Conservation (phyloP, 164 flowering plant genomes). For the Echeveria elegans region DNA sequence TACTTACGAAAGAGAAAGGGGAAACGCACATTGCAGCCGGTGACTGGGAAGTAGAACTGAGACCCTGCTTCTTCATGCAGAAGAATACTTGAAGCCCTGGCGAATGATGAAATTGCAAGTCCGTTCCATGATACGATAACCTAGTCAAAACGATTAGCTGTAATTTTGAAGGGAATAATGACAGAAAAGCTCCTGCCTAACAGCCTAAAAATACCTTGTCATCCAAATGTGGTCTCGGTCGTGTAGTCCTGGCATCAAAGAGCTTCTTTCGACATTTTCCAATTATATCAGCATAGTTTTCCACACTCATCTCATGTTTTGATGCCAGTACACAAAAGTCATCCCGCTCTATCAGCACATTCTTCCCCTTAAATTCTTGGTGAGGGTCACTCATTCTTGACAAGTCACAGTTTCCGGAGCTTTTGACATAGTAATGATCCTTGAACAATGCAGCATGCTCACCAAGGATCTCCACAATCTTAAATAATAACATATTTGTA, state of each 20-base stretch:
- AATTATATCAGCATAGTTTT: conserved; percentile 48
- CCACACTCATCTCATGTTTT: conserved; percentile 42
- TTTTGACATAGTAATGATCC: conserved; percentile 78
- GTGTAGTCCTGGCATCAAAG: conserved; percentile 46
- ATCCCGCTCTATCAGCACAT: conserved; percentile 71
- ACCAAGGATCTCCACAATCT: conserved; percentile 73
- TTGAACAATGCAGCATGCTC: conserved; percentile 60
- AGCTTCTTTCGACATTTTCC: conserved; percentile 55
- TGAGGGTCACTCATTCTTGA: conserved; percentile 90
- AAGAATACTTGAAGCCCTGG: conserved; percentile 84
- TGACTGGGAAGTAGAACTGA: conserved; percentile 60
- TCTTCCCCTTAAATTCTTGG: conserved; percentile 66
- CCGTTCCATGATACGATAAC: conserved; percentile 98
- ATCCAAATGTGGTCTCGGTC: conserved; percentile 89
- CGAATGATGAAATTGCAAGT: conserved; percentile 79
- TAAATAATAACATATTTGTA: neutral
- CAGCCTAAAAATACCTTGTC: conserved; percentile 65
- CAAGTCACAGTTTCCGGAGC: conserved; percentile 83
- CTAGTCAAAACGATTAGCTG: conserved; percentile 29
- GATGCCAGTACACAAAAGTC: conserved; percentile 50
- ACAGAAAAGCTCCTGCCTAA: neutral
- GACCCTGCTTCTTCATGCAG: conserved; percentile 43
- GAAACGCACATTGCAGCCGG: conserved; percentile 53
- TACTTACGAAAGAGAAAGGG: neutral
- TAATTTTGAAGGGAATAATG: neutral